Evolutionary conservation across 257 asterid genomes (phyloP).

Genomic region (Lithospermum erythrorhizon): DNA sequence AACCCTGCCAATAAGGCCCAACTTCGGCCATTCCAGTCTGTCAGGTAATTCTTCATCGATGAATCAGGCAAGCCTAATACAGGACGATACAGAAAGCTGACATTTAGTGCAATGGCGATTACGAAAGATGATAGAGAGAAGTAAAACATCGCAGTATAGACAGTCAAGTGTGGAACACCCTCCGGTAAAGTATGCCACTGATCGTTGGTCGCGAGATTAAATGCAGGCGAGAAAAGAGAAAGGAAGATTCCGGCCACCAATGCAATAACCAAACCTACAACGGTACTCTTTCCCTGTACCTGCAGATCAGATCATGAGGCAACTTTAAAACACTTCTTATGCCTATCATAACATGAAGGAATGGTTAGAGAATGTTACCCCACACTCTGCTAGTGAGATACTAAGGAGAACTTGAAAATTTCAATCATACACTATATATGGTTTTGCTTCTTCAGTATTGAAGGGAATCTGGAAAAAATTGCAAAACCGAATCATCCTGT

Average conservation of each 20-base stretch:
- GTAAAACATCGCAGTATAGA: slow-evolving; percentile 86
- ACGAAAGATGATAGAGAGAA: slow-evolving; percentile 73
- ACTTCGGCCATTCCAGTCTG: slow-evolving; percentile 81
- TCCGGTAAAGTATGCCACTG: slow-evolving; percentile 60
- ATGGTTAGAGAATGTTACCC: slow-evolving; percentile 1
- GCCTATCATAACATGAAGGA: neutral
- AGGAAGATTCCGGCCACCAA: slow-evolving; percentile 89
- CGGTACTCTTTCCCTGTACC: slow-evolving; percentile 81
- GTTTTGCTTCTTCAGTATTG: neutral
- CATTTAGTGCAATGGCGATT: slow-evolving; percentile 55
- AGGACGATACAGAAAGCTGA: slow-evolving; percentile 63
- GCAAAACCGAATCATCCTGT: neutral
- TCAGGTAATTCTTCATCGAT: slow-evolving; percentile 54
- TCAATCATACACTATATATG: slow-evolving; percentile 1
- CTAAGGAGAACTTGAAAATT: neutral
- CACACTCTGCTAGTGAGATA: neutral
- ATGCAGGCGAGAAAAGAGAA: slow-evolving; percentile 84
- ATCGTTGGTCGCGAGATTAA: slow-evolving; percentile 86
- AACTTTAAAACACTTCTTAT: neutral
- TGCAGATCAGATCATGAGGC: slow-evolving; percentile 14
- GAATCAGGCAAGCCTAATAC: slow-evolving; percentile 61
- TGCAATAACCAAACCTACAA: slow-evolving; percentile 63
- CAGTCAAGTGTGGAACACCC: slow-evolving; percentile 68
- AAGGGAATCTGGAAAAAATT: neutral
- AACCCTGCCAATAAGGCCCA: slow-evolving; percentile 91